Percentiles rank a stretch among this genome's conserved stretches.
Conservation (phyloP, 108 stramenopile genomes). For the Schizochytrium sp. region DNA sequence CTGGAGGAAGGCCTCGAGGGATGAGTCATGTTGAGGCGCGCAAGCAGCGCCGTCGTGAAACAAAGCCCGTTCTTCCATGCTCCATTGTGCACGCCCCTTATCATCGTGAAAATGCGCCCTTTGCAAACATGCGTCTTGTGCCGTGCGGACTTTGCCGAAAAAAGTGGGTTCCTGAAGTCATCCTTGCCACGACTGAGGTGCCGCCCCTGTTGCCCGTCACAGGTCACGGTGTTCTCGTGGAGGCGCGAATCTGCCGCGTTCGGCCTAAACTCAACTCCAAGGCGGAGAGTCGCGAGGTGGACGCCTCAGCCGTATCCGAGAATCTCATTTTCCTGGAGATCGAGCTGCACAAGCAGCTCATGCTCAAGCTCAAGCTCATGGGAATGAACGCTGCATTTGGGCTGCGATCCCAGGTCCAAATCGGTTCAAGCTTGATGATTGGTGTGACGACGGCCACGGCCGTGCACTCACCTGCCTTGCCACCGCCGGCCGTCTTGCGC, state of each 20-base stretch:
- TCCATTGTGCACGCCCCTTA: conserved; percentile 91
- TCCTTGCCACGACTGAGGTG: conserved; percentile 61
- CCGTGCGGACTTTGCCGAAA: conserved; percentile 82
- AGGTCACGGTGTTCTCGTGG: conserved; percentile 78
- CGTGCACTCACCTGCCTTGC: conserved; percentile 76
- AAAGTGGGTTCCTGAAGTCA: conserved; percentile 88
- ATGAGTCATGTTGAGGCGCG: not conserved
- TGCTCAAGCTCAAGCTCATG: conserved; percentile 83
- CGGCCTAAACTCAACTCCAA: not conserved
- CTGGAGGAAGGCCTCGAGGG: not conserved
- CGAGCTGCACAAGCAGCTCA: conserved; percentile 85
- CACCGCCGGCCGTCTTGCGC: conserved; percentile 65
- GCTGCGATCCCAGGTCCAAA: conserved; percentile 71
- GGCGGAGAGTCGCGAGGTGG: conserved; percentile 56
- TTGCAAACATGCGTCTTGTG: conserved; percentile 85
- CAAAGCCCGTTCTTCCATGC: conserved; percentile 56
- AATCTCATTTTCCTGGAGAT: conserved; percentile 86
- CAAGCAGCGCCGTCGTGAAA: conserved; percentile 48
- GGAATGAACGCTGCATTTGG: conserved; percentile 82
- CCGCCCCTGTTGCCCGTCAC: conserved; percentile 68
- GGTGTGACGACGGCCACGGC: conserved; percentile 74
- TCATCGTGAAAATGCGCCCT: conserved; percentile 81
- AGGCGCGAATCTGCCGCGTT: conserved; percentile 82
- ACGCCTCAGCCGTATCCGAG: conserved; percentile 81
- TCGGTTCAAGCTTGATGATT: conserved; percentile 67